Evolutionary conservation across 768 basidiomycete species (phyloP), one percentile per base, ranked within the genome.

Genomic region (Leccinum broughii): DNA sequence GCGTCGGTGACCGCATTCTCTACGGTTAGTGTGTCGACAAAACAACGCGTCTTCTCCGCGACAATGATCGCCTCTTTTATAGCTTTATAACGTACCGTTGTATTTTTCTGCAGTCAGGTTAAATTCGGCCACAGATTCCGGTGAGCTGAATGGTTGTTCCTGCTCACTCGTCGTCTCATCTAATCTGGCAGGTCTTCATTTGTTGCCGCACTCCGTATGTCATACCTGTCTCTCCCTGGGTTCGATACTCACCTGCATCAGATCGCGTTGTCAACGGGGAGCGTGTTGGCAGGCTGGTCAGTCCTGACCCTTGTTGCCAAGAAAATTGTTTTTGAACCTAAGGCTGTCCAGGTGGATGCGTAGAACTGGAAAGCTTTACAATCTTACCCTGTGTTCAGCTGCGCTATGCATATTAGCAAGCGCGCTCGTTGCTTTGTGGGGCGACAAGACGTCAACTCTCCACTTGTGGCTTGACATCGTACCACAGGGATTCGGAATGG

Each of bases 81-180:
- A 82, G 92, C 80, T 97, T 22, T 95, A 95, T 73, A 95, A 93
- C 70, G 80, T 92, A 28, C 93, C 94, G 6, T 73, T 96, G 83
- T 96, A 91, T 77, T 96, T 94, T 70, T 85, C 89, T 60, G 88
- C 92, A 20, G 94, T 94, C 39, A 81, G 85, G 67, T 75, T 91
- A 28, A 77, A 81, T 59, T 84, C 84, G 14, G 82, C 93, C 24
- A 83, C 88, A 49, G 79, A 81, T 60, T 82, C 95, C 57, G 94
- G 93, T 86, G 70, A 56, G 84, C 72, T 53, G 37, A 49, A 55
- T 32, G 10, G n/a, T 11, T 17, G 13, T 28, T 15, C n/a, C 4
- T 26, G 48, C 37, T 24, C 24, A 24, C 22, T 41, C 17, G n/a
- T 28, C 17, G 13, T 26, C 53, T 73, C 24, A 75, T 24, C 28